These are phyloP conservation scores for Pseudognaphalium luteoalbum DNA, from an alignment of 129 eudicot species.

Conservation along the genomic window DNA sequence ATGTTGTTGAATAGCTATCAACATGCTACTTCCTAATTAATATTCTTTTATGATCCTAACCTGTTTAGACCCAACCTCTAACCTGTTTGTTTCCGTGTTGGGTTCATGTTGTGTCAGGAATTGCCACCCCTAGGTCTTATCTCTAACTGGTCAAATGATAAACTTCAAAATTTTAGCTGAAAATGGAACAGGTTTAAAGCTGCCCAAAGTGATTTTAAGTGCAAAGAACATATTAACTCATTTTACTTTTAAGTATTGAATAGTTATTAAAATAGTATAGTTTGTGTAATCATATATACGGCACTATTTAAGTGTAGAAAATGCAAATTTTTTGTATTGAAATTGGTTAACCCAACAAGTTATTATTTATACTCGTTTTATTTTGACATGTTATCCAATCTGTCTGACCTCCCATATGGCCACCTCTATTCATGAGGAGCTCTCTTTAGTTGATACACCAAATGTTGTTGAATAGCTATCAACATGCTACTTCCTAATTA, in stretches of 20 bases:
- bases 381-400: constrained; percentile 8
- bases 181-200: not conserved
- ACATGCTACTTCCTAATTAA: constrained; percentile 19
- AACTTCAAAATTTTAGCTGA: not conserved
- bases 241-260: not conserved
- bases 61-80: no score
- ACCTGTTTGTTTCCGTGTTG: not conserved
- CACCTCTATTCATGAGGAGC: not conserved
- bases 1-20: constrained; percentile 12
- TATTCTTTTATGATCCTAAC: constrained; percentile 1
- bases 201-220: constrained; percentile 6
- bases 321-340: not conserved
- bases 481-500: constrained; percentile 16
- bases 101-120: not conserved
- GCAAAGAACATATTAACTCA: constrained; percentile 4
- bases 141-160: not conserved
- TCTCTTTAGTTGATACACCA: constrained; percentile 5
- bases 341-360: not conserved
- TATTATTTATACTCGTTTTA: not conserved
- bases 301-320: not conserved
- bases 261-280: not conserved
- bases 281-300: not conserved
- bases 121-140: not conserved
- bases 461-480: constrained; percentile 14
- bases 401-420: not conserved